Evolutionary conservation across 345 rosid genomes (phyloP).

Genomic region (Salix exigua): DNA sequence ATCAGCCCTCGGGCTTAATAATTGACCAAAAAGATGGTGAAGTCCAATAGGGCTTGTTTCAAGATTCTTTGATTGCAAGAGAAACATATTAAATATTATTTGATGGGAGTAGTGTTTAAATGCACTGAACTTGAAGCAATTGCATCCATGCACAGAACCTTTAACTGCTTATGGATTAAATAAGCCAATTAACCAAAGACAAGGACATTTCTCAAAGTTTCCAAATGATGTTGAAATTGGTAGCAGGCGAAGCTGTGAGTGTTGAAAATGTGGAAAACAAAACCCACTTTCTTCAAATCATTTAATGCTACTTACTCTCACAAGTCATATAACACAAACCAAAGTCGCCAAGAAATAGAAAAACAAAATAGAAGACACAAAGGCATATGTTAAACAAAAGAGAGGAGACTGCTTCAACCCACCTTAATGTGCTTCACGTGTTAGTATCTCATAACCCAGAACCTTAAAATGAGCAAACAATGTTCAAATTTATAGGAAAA

Average conservation of each 20-base stretch:
- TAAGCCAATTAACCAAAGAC: not conserved
- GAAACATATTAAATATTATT: not conserved
- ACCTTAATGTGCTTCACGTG: not conserved
- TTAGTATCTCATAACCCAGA: not conserved
- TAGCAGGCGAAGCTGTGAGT: not conserved
- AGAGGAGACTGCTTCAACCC: not conserved
- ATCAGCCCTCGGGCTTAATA: not conserved
- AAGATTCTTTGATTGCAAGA: not conserved
- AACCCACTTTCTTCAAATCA: not conserved
- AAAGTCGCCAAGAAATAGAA: no score
- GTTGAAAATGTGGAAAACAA: not conserved
- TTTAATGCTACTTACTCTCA: not conserved
- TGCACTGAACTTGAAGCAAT: no score
- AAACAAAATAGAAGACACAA: no score
- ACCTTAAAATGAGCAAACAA: not conserved
- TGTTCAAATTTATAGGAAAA: not conserved
- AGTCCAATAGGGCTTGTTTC: not conserved
- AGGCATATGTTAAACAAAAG: not conserved
- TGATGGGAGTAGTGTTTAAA: not conserved
- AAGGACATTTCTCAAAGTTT: not conserved
- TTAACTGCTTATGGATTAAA: not conserved
- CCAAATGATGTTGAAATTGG: not conserved
- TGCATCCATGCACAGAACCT: not conserved
- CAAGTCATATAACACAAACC: not conserved
- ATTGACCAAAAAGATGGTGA: not conserved